phyloP scores from a whole-genome alignment of 768 basidiomycete species.

The Mycena pura region DNA sequence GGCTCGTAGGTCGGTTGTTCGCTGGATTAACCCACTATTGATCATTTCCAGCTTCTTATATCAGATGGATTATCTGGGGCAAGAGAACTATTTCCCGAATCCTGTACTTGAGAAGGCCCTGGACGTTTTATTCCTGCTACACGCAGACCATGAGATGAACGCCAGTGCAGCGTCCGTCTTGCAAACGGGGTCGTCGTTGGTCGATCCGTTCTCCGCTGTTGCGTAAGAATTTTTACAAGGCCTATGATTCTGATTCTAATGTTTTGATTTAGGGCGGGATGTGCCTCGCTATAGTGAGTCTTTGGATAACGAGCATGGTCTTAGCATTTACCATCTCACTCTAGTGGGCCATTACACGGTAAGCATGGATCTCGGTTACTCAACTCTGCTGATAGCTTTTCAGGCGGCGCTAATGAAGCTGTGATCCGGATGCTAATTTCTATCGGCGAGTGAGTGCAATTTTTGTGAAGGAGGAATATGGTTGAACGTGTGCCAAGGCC shows the following conservation, averaged over 20 bases:
- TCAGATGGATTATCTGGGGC: constrained; percentile 85
- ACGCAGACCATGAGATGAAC: constrained; percentile 92
- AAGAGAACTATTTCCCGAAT: constrained; percentile 77
- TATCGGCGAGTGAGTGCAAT: constrained; percentile 71
- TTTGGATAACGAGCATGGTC: not conserved
- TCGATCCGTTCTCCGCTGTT: constrained; percentile 89
- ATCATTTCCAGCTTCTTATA: constrained; percentile 72
- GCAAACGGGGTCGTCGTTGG: constrained; percentile 87
- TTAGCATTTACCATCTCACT: not conserved
- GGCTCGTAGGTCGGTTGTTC: constrained; percentile 65
- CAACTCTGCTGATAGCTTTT: not conserved
- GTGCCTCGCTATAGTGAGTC: constrained; percentile 87
- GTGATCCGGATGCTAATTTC: constrained; percentile 93
- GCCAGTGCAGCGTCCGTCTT: constrained; percentile 86
- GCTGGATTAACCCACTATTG: not conserved
- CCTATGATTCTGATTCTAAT: constrained; percentile 3
- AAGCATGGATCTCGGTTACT: not conserved
- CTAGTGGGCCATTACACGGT: constrained; percentile 81
- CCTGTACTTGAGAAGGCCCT: constrained; percentile 88
- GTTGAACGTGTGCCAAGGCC: constrained; percentile 65
- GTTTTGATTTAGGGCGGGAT: constrained; percentile 64
- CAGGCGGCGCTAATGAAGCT: constrained; percentile 90
- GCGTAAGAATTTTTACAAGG: constrained; percentile 53
- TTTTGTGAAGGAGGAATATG: not conserved
- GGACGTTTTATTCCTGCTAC: constrained; percentile 86